phyloP scores from a whole-genome alignment of 2,329 filamentous ascomycete species.

The Purpureocillium lavendulum region DNA sequence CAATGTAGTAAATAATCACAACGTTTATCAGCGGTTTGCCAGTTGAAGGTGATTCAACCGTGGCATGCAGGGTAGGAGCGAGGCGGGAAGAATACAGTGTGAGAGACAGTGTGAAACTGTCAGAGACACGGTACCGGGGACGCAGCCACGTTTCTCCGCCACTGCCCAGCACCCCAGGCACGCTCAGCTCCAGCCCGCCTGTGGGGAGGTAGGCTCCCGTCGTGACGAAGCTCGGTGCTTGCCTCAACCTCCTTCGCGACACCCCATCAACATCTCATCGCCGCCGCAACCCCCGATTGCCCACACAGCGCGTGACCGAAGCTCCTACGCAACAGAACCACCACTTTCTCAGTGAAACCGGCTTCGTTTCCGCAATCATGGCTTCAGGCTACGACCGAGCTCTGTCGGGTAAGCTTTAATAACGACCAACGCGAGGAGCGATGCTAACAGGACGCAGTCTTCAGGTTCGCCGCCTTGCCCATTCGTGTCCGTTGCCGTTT shows the following conservation, averaged over 20 bases:
- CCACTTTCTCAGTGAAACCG: no score
- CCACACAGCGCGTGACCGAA: not conserved
- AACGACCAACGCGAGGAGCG: slow-evolving; percentile 5
- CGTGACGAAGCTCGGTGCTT: slow-evolving; percentile 27
- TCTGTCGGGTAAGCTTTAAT: slow-evolving; percentile 73
- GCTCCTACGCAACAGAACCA: not conserved
- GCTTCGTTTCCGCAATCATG: slow-evolving; percentile 36
- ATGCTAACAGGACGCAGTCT: slow-evolving; percentile 55
- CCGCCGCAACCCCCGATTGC: no score
- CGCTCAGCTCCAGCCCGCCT: no score
- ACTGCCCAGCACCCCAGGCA: no score
- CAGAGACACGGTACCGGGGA: slow-evolving; percentile 1
- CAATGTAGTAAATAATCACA: no score
- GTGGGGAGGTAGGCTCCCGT: slow-evolving; percentile 23
- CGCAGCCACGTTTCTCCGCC: slow-evolving; percentile 22
- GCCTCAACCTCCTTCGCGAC: no score
- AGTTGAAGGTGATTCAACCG: no score
- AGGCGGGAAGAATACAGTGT: no score
- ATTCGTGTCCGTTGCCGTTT: slow-evolving; percentile 1
- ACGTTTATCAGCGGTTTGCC: no score
- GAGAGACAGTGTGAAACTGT: not conserved
- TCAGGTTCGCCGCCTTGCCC: slow-evolving; percentile 49
- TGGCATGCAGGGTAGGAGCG: no score
- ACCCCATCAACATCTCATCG: no score
- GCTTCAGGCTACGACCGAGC: slow-evolving; percentile 98